phyloP scores from a whole-genome alignment of 495 filamentous ascomycete genomes.

The Penicillium cosmopolitanum region DNA sequence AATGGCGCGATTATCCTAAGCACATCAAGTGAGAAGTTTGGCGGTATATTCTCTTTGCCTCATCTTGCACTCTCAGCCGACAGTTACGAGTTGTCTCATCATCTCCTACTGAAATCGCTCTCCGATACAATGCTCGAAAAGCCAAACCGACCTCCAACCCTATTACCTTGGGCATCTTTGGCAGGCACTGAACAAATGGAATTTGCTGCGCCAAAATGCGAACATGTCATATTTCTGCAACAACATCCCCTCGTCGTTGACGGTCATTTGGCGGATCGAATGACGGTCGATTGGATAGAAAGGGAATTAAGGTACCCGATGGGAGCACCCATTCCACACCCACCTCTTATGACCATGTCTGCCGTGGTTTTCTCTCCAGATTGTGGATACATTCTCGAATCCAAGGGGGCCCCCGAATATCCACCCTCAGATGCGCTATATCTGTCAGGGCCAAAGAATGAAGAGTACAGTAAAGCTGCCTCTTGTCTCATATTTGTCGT shows the following conservation, averaged over 20 bases:
- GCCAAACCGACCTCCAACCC: constrained; percentile 54
- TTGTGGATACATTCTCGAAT: constrained; percentile 89
- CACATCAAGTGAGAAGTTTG: constrained; percentile 90
- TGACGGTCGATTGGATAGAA: constrained; percentile 70
- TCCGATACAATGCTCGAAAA: constrained; percentile 62
- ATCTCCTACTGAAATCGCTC: constrained; percentile 71
- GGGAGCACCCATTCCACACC: constrained; percentile 69
- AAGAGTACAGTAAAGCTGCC: constrained; percentile 68
- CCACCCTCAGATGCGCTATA: constrained; percentile 66
- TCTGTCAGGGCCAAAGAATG: constrained; percentile 76
- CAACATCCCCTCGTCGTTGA: constrained; percentile 62
- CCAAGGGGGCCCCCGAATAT: constrained; percentile 77
- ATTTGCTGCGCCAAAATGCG: constrained; percentile 75
- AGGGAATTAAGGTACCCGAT: constrained; percentile 82
- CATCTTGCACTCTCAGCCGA: constrained; percentile 72
- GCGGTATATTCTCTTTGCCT: constrained; percentile 84
- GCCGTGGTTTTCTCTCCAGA: constrained; percentile 90
- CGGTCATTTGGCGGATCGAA: constrained; percentile 35
- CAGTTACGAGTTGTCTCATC: constrained; percentile 67
- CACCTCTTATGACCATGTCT: constrained; percentile 78
- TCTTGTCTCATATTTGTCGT: constrained; percentile 70
- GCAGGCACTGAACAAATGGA: constrained; percentile 57
- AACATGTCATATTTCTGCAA: constrained; percentile 86
- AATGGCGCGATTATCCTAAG: constrained; percentile 77
- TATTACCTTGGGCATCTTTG: constrained; percentile 68